Conservation (phyloP, 192 early-diverging fungal genomes). For the Linnemannia elongata region DNA sequence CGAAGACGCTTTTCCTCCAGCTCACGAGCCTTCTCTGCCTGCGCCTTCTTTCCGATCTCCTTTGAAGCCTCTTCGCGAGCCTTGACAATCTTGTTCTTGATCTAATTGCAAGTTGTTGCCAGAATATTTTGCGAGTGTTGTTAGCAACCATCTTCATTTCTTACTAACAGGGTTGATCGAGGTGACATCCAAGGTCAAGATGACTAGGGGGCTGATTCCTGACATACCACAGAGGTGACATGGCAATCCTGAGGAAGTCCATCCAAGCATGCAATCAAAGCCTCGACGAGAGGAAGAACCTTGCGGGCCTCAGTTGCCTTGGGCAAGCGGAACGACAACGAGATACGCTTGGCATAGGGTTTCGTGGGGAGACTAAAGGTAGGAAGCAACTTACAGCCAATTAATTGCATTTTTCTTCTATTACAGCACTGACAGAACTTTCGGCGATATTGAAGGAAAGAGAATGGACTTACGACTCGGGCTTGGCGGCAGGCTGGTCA, state of each 20-base stretch:
- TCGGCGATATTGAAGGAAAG: too few relatives aligned
- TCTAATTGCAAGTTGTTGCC: constrained; percentile 8
- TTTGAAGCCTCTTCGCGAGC: constrained; percentile 44
- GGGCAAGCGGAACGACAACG: constrained; percentile 52
- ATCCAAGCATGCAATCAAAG: constrained; percentile 49
- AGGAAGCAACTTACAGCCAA: neutral
- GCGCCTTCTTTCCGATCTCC: constrained; percentile 44
- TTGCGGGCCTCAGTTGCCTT: constrained; percentile 29
- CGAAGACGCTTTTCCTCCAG: constrained; percentile 40
- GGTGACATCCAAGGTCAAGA: neutral
- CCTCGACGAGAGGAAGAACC: constrained; percentile 44
- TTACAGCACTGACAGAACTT: neutral
- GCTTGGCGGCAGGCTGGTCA: constrained; percentile 43
- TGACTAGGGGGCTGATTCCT: neutral
- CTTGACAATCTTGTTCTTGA: constrained; percentile 50
- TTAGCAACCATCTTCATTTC: neutral
- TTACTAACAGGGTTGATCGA: neutral
- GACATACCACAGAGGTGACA: constrained; percentile 41
- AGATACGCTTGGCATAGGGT: constrained; percentile 49
- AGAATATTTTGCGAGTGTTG: neutral
- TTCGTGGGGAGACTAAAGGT: constrained; percentile 28
- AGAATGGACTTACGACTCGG: constrained; percentile 24
- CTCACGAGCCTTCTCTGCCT: constrained; percentile 37
- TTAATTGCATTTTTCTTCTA: neutral
- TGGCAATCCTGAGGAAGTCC: constrained; percentile 48